Base-by-base conservation (phyloP, 2,329 filamentous ascomycete genomes). In the Capronia americana region DNA sequence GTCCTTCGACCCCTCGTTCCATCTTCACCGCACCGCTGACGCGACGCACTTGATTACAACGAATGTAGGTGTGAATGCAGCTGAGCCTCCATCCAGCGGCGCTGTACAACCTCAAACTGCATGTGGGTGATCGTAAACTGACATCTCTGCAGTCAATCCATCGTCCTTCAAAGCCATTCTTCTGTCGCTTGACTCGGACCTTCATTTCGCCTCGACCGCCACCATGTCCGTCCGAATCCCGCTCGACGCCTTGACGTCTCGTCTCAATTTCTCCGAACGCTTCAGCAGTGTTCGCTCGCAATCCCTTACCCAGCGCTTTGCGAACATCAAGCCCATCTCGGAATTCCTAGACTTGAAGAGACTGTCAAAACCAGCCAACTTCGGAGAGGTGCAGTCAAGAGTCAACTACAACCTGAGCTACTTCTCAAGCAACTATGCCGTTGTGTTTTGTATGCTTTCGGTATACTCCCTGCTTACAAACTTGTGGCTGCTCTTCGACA, bases 321-420 rank as follows among this genome's bases (percentile, higher is more conserved):
- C 93, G 79, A 98, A 97, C 82, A 86, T 99, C 76, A 91, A 90
- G 68, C 94, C 95, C 68, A 80, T 98, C 73, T 89, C 90, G 78
- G 95, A 99, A 81, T 99, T 99, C 82, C 86, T 97, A 79, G 93
- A 98, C 81, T 80, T 98, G 82, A 97, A 97, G 88, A 92, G 93
- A 73, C 75, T 99, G 64, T 96, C 92, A 72, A 99, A 98, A 84
- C 95, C 95, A 30, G 87, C 87, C 77, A 96, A 96, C 83, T 97
- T 98, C 75, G 84, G 83, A 72, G 93, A 97, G 80, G 88, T 92
- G 71, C 94, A 98, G 81, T 93, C 90, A 74, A 89, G 94, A 72
- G 89, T 97, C 82, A 96, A 96, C 85, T 97, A 97, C 89, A 99
- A 99, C 81, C 83, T 99, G 72, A 88, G 91, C 79, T 91, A 98